Evolutionary conservation across 2,329 filamentous ascomycete species (phyloP), one percentile per base, ranked within the genome.

Genomic region (Penicillium brasilianum): DNA sequence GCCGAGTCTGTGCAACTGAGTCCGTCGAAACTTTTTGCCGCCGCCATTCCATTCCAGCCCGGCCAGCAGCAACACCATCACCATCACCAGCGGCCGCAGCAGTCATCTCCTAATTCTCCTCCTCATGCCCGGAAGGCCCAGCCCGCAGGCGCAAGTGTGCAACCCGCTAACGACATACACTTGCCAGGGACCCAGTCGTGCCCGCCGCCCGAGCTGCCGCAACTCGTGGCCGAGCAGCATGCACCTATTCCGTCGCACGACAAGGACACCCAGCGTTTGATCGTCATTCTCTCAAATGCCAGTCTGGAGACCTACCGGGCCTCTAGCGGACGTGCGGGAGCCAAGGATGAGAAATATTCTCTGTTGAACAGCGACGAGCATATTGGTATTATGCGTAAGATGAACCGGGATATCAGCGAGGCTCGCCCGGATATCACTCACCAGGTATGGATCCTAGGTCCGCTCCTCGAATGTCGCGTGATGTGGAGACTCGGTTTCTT

Each of bases 361-460:
- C 84, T 99, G 55, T 88, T 99, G 73, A 99, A 99, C 84, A 97
- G 93, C 79, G 95, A 99, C 75, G 95, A 99, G 80, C 95, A 99
- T 77, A 99, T 99, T 70, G 95, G 95, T 65, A 91, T 98, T 67
- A 97, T 99, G 93, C 90, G 95, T 74, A 99, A 98, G 84, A 98
- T 98, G 94, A 96, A 96, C 77, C 87, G 95, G 71, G 95, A 99
- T 77, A 98, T 99, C 68, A 97, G 93, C 77, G 95, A 99, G 80
- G 95, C 95, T 62, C 88, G 95, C 70, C 95, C 95, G 48, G 95
- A 99, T 79, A 99, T 99, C 73, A 97, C 95, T 49, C 95, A 99
- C 78, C 95, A 98, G 92, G 94, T 97, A 83, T 74, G 86, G 34
- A 39, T 36, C 20, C 18, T 28, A 28, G 25, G 16, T 4, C 16